Conservation (phyloP, 2,329 filamentous ascomycete species). For the Trichoderma semiorbis region DNA sequence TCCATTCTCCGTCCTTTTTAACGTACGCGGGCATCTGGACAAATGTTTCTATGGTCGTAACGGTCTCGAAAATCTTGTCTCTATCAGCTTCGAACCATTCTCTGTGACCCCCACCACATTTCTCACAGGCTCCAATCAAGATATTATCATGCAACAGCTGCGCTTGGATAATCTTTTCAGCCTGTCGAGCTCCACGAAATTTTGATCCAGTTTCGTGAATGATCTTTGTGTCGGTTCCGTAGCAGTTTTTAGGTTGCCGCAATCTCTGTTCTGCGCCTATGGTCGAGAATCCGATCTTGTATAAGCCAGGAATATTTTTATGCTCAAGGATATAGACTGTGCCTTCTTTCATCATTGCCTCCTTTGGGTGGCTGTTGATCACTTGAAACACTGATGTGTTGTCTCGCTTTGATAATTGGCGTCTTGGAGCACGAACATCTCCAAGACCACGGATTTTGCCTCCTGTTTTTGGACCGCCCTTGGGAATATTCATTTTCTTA, state of each 20-base stretch:
- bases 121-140: not conserved
- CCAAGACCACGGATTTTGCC: not conserved
- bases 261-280: not conserved
- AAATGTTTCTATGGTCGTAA: not conserved
- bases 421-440: not conserved
- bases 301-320: not conserved
- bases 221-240: not conserved
- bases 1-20: not conserved
- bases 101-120: not conserved
- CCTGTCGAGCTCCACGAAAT: not conserved
- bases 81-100: not conserved
- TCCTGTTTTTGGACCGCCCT: not conserved
- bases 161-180: not conserved
- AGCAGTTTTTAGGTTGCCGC: not conserved
- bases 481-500: not conserved
- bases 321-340: not conserved
- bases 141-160: not conserved
- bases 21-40: not conserved
- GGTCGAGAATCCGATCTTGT: not conserved
- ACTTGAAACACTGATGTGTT: not conserved
- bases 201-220: not conserved
- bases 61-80: not conserved
- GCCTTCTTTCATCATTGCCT: not conserved
- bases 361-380: not conserved
- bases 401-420: not conserved